Percentiles rank a stretch among this genome's conserved stretches.
phyloP scores from a whole-genome alignment of 371 early-diverging fungal species.

The Saksenaea oblongispora region DNA sequence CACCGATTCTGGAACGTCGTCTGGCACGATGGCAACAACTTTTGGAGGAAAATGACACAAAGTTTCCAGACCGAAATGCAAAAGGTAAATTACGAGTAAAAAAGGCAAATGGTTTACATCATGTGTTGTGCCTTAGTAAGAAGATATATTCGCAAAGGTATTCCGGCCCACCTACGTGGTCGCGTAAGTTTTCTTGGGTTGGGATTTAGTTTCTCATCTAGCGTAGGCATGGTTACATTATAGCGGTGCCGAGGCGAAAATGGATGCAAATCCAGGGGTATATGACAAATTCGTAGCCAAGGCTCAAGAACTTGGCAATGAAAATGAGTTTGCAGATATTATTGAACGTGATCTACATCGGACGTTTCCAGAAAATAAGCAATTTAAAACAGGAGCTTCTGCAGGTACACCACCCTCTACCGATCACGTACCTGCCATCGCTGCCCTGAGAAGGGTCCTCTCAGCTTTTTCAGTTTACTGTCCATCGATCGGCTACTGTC shows the following conservation, averaged over 20 bases:
- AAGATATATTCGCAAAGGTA: slow-evolving; percentile 75
- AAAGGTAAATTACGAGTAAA: slow-evolving; percentile 37
- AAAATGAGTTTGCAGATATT: slow-evolving; percentile 64
- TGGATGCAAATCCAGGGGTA: slow-evolving; percentile 58
- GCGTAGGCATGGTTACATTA: slow-evolving; percentile 76
- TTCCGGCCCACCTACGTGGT: slow-evolving; percentile 69
- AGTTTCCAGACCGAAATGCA: slow-evolving; percentile 46
- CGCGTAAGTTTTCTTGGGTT: slow-evolving; percentile 34
- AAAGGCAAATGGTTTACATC: not conserved
- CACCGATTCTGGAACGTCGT: slow-evolving; percentile 52
- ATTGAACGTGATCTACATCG: slow-evolving; percentile 78
- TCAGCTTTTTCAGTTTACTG: slow-evolving; percentile 64
- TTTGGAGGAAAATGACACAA: slow-evolving; percentile 48
- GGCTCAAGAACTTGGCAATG: slow-evolving; percentile 47
- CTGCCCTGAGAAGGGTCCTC: slow-evolving; percentile 70
- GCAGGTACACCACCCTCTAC: slow-evolving; percentile 18
- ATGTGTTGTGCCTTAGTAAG: slow-evolving; percentile 45
- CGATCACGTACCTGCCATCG: slow-evolving; percentile 52
- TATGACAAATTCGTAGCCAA: slow-evolving; percentile 54
- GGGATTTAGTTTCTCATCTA: not conserved
- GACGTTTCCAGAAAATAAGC: slow-evolving; percentile 76
- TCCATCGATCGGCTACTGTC: slow-evolving; percentile 78
- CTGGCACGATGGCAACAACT: slow-evolving; percentile 54
- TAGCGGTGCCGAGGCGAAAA: slow-evolving; percentile 70
- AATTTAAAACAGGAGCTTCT: slow-evolving; percentile 48